phyloP scores from a whole-genome alignment of 2,329 filamentous ascomycete species.

The Arachnopeziza araneosa region DNA sequence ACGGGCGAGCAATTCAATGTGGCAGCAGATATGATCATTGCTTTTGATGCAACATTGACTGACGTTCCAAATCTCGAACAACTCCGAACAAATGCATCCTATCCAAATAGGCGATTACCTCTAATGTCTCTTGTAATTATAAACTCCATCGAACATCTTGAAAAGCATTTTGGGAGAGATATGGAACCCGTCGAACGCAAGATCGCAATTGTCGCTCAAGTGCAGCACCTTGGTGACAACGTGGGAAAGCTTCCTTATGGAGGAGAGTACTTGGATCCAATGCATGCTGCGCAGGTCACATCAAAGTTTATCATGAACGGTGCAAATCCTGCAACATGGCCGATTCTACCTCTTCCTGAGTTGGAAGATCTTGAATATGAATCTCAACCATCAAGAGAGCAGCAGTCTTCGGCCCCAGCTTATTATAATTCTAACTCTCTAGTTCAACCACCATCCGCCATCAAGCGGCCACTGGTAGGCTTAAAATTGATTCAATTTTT shows the following conservation, averaged over 20 bases:
- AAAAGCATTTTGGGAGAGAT: conserved; percentile 20
- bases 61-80: conserved; percentile 8
- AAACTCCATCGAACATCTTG: conserved; percentile 30
- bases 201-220: conserved; percentile 19
- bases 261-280: conserved; percentile 14
- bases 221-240: conserved; percentile 18
- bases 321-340: conserved; percentile 15
- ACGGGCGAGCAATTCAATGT: conserved; percentile 9
- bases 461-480: conserved; percentile 12
- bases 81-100: conserved; percentile 10
- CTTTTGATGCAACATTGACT: conserved; percentile 18
- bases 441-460: conserved; percentile 6
- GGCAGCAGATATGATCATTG: conserved; percentile 20
- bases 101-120: conserved; percentile 13
- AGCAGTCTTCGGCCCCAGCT: background rate
- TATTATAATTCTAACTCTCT: background rate
- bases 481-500: background rate
- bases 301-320: conserved; percentile 19
- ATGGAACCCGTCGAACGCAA: conserved; percentile 17
- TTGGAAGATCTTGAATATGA: conserved; percentile 17
- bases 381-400: background rate
- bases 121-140: conserved; percentile 23
- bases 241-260: conserved; percentile 18
- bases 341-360: conserved; percentile 19
- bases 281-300: conserved; percentile 20